Percentiles rank a stretch among this genome's conserved stretches.
Evolutionary conservation across 495 filamentous ascomycete genomes (phyloP).

Genomic region (Oleoguttula mirabilis): DNA sequence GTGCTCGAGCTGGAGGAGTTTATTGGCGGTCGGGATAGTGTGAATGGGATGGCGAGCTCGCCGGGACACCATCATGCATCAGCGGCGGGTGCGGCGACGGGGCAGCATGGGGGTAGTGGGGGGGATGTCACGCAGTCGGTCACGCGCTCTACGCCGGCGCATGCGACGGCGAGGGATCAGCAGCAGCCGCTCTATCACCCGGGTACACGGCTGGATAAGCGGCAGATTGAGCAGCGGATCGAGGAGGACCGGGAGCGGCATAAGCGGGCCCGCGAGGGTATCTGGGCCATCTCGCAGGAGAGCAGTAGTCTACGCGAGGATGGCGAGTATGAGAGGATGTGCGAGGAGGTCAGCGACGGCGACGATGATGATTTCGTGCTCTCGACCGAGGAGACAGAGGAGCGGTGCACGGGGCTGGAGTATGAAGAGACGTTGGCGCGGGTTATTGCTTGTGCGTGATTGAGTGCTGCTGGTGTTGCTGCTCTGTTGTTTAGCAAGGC

Average conservation of each 20-base stretch:
- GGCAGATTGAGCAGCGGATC: slow-evolving; percentile 85
- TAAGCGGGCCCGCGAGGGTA: slow-evolving; percentile 75
- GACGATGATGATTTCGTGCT: slow-evolving; percentile 71
- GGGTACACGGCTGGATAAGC: slow-evolving; percentile 55
- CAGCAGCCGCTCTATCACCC: not conserved
- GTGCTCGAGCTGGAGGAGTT: slow-evolving; percentile 68
- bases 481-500: too few relatives aligned
- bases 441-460: too few relatives aligned
- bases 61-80: not conserved
- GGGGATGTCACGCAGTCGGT: not conserved
- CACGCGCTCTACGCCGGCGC: slow-evolving; percentile 8
- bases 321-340: slow-evolving; percentile 57
- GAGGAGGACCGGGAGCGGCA: slow-evolving; percentile 94
- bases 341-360: slow-evolving; percentile 69
- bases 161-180: slow-evolving; percentile 10
- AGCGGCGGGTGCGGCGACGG: not conserved
- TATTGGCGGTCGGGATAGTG: slow-evolving; percentile 56
- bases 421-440: too few relatives aligned
- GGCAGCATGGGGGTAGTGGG: slow-evolving; percentile 1
- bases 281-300: slow-evolving; percentile 64
- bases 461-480: too few relatives aligned
- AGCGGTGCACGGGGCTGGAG: slow-evolving; percentile 33
- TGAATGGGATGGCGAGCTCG: slow-evolving; percentile 7
- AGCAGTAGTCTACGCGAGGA: slow-evolving; percentile 41
- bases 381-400: slow-evolving; percentile 59